Base-by-base conservation (phyloP, 2,329 filamentous ascomycete species). In the Lasiodiplodia gonubiensis region DNA sequence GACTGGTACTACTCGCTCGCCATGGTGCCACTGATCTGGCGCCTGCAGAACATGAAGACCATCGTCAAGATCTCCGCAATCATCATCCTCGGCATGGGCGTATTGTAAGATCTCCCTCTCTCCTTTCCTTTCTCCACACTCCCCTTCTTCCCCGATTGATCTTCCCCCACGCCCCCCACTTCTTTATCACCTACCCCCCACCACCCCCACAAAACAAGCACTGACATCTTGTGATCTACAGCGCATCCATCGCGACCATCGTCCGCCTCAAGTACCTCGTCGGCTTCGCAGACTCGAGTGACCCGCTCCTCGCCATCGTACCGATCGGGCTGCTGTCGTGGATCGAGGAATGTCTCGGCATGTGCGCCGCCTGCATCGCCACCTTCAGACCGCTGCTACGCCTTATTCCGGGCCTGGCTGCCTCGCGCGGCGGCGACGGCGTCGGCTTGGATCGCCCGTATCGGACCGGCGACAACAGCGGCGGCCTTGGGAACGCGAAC, bases 1-100 rank as follows among this genome's bases (percentile, higher is more conserved):
- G 63, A 66, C 53, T 66, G 63, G 63, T 66, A 66, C 63, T 66
- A 66, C 42, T 21, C 52, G 25, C 52, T 66, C 16, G 63, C 63
- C 25, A 66, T 66, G 63, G 63, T 66, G 23, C 63, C 63, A 5
- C 51, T 66, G 16, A 66, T 66, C 42, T 51, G 39, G 63, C 30
- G 11, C 35, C 27, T 66, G 37, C 63, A 66, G 37, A 54, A 27
- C 25, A 48, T 66, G 51, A 37, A 35, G 63, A 30, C 51, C 11
- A 27, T 46, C 63, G 39, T 66, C 63, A 66, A 66, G 63, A 12
- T 49, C 1, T 49, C 52, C 10, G 63, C 63, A 0, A 48, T 46
- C 12, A 7, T 39, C 4, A 33, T 66, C 25, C 52, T 66, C 37
- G 63, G 63, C 52, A 54, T 66, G 39, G 63, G 63, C 25, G 14